phyloP scores from a whole-genome alignment of 352 stramenopile species.

The Pythium oligandrum region DNA sequence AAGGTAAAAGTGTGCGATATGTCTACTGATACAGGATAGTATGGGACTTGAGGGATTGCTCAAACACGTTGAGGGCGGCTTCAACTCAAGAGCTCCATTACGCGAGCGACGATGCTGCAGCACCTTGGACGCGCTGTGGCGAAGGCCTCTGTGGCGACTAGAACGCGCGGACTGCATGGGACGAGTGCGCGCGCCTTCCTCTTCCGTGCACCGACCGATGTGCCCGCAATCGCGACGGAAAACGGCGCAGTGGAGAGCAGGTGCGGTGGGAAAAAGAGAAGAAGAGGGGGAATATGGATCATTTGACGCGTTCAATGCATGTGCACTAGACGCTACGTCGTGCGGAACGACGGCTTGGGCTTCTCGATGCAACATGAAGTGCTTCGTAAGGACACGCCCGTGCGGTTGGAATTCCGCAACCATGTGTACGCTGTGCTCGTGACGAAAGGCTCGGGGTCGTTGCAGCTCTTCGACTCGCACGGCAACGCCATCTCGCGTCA shows the following conservation, averaged over 20 bases:
- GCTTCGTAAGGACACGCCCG: slow-evolving; percentile 39
- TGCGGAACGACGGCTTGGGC: slow-evolving; percentile 63
- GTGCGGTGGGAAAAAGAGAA: slow-evolving; percentile 17
- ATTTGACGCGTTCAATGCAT: slow-evolving; percentile 1
- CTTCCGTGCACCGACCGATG: slow-evolving; percentile 48
- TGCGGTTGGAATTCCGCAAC: slow-evolving; percentile 67
- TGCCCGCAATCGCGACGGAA: slow-evolving; percentile 38
- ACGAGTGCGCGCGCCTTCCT: slow-evolving; percentile 36
- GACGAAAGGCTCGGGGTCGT: slow-evolving; percentile 43
- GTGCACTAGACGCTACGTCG: slow-evolving; percentile 45
- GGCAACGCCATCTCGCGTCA: slow-evolving; percentile 26
- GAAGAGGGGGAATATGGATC: background rate
- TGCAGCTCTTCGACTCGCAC: slow-evolving; percentile 50
- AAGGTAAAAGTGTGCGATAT: too few relatives aligned
- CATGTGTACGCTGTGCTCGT: slow-evolving; percentile 73
- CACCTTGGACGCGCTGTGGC: background rate
- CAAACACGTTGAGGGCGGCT: too few relatives aligned
- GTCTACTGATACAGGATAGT: too few relatives aligned
- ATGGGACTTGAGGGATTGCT: too few relatives aligned
- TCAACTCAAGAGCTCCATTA: too few relatives aligned
- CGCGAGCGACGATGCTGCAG: background rate
- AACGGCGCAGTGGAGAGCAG: slow-evolving; percentile 50
- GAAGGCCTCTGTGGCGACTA: background rate
- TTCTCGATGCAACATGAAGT: slow-evolving; percentile 80
- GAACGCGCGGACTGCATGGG: slow-evolving; percentile 26